These are phyloP conservation scores for Globisporangium paroecandrum DNA, from an alignment of 352 stramenopile genomes.

Conservation along the genomic window DNA sequence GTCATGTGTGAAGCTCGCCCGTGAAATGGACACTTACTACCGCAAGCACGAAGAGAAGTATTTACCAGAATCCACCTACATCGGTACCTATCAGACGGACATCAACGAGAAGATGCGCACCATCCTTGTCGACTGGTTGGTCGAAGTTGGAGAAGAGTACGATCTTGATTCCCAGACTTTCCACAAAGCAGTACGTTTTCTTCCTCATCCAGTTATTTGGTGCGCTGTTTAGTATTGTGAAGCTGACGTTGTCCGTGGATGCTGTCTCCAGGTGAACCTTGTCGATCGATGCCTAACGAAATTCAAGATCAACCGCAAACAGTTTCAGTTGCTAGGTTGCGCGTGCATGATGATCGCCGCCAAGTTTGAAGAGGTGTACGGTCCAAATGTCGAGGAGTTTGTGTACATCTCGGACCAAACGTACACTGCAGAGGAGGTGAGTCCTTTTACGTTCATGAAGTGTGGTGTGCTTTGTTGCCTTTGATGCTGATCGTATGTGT, in stretches of 20 bases:
- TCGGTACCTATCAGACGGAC: slow-evolving; percentile 88
- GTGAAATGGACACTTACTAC: slow-evolving; percentile 63
- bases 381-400: slow-evolving; percentile 92
- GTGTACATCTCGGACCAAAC: slow-evolving; percentile 97
- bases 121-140: slow-evolving; percentile 99
- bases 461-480: slow-evolving; percentile 10
- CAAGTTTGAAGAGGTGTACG: slow-evolving; percentile 98
- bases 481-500: slow-evolving; percentile 3
- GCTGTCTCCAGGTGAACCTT: slow-evolving; percentile 54
- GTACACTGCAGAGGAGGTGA: slow-evolving; percentile 85
- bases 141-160: slow-evolving; percentile 88
- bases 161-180: slow-evolving; percentile 81
- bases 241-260: background rate
- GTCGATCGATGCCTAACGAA: slow-evolving; percentile 79
- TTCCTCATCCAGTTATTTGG: background rate
- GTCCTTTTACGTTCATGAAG: slow-evolving; percentile 3
- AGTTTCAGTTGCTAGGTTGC: slow-evolving; percentile 95
- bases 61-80: slow-evolving; percentile 53
- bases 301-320: slow-evolving; percentile 84
- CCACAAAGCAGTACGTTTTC: slow-evolving; percentile 59
- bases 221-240: background rate
- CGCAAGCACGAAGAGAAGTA: slow-evolving; percentile 78
- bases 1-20: slow-evolving; percentile 52
- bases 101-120: slow-evolving; percentile 99
- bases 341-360: slow-evolving; percentile 94